Evolutionary conservation across 208 protist genomes (phyloP), one percentile per base, ranked within the genome.

Genomic region (Crithidia bombi): DNA sequence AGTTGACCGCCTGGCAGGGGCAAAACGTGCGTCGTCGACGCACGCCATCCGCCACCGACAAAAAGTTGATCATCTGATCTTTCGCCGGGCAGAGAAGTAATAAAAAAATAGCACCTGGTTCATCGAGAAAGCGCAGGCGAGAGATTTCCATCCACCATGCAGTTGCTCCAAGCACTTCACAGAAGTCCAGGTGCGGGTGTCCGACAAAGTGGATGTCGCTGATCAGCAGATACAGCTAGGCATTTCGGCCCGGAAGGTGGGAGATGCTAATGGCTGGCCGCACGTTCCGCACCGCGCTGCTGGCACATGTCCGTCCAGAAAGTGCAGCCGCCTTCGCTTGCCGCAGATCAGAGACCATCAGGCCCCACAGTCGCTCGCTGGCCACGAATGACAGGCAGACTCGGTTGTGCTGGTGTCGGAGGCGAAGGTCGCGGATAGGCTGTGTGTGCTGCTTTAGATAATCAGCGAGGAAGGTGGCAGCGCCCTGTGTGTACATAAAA

Each of bases 21-120:
- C 3, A 96, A 66, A 5, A 91, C 79, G 55, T 96, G n/a, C 88
- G 44, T 93, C 83, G n/a, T 96, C 91, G 15, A 68, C 28, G n/a
- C n/a, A 85, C 84, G 14, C 72, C 63, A 21, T 78, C 73, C 2
- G 80, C 52, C 9, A 79, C 57, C 63, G 70, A 75, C 36, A 92
- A 73, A 57, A 94, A 90, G 73, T 94, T 93, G 38, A 96, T 85
- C 91, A 96, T 96, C 61, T 92, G 89, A 50, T 96, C 91, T n/a
- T 57, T 96, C 91, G 5, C 88, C 85, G 5, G 85, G n/a, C n/a
- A n/a, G n/a, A n/a, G n/a, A n/a, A n/a, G n/a, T n/a, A n/a, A n/a
- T n/a, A 80, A 5, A 85, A 91, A 81, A 88, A 96, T 30, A 94
- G 72, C 11, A 85, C 65, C 12, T 73, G n/a, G 36, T 33, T 87